Evolutionary conservation across 2,329 filamentous ascomycete species (phyloP), one percentile per base, ranked within the genome.

Genomic region (Chrysoporthe cubensis): DNA sequence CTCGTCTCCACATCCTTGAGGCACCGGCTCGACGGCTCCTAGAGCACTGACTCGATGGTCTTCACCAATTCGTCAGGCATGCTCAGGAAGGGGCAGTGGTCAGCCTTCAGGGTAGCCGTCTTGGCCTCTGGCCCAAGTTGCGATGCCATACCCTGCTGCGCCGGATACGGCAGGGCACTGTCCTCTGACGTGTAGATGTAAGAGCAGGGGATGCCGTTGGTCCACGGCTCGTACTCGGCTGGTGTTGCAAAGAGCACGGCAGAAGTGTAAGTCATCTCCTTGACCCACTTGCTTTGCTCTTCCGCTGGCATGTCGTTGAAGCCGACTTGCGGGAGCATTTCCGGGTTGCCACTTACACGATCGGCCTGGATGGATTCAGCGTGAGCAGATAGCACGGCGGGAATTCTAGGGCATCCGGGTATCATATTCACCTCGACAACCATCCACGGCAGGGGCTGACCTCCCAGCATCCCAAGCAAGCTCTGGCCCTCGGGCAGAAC

Each of bases 391-490:
- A 42, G 56, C 18, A 18, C 11, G 16, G 8, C 7, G 18, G 21
- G 34, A 42, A 0, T 3, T n/a, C 11, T 18, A 4, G 26, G 32
- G 16, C 43, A 54, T 52, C 18, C 18, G 6, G 54, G 8, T 26
- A 26, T 26, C 26, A 50, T 50, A 32, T 8, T 56, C 40, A 68
- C 68, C 62, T 69, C 54, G 32, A 69, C 44, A 34, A 64, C 71
- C 73, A 75, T 75, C 73, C 73, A 74, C 1, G 73, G 73, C 56
- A 72, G 54, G 21, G 65, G 72, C n/a, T 71, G 37, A 9, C 72
- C 72, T 6, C 73, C 73, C 4, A 75, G 66, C 71, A 74, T 67
- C 32, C 66, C 67, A 48, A 71, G 63, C 40, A 73, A 58, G 64
- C 66, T 71, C 59, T 66, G 63, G 43, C 73, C 73, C 57, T 66